A percentile compares a stretch with the other conserved stretches of the same genome.
These are phyloP conservation scores for Auricularia sp. DNA, from an alignment of 768 basidiomycete genomes.

Conservation along the genomic window DNA sequence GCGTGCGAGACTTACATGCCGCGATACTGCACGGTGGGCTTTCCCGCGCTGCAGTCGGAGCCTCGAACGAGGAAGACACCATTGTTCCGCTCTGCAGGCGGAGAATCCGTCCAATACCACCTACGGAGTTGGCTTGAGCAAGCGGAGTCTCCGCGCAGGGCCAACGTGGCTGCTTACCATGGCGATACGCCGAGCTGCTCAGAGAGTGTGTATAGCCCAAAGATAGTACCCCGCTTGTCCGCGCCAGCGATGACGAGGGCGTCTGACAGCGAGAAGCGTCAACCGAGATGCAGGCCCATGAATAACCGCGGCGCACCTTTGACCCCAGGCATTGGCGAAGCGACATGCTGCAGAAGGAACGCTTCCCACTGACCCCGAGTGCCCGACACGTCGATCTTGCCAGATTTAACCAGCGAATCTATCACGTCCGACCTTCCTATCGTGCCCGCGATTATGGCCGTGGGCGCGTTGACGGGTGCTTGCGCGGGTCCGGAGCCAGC, in stretches of 20 bases:
- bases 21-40: conserved; percentile 59
- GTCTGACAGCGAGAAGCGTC: conserved; percentile 24
- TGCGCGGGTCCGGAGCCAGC: conserved; percentile 13
- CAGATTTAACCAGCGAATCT: conserved; percentile 38
- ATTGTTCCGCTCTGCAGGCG: conserved; percentile 34
- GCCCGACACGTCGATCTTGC: conserved; percentile 45
- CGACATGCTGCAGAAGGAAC: conserved; percentile 41
- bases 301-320: conserved; percentile 3
- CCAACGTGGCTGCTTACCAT: conserved; percentile 30
- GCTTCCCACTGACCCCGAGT: conserved; percentile 61
- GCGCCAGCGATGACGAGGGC: conserved; percentile 61
- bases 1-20: conserved; percentile 30
- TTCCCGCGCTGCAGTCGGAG: conserved; percentile 36
- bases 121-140: not conserved
- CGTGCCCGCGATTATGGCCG: conserved; percentile 54
- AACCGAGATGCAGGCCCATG: not conserved
- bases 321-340: conserved; percentile 43
- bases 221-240: conserved; percentile 62
- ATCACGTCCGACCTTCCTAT: conserved; percentile 48
- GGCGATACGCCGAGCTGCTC: conserved; percentile 68
- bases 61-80: conserved; percentile 29
- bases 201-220: conserved; percentile 54
- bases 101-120: conserved; percentile 66
- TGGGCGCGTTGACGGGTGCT: not conserved
- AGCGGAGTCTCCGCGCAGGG: conserved; percentile 21